Percentiles rank a stretch among this genome's conserved stretches.
Evolutionary conservation across 2,329 filamentous ascomycete genomes (phyloP).

Genomic region (Pseudocercospora eumusae): DNA sequence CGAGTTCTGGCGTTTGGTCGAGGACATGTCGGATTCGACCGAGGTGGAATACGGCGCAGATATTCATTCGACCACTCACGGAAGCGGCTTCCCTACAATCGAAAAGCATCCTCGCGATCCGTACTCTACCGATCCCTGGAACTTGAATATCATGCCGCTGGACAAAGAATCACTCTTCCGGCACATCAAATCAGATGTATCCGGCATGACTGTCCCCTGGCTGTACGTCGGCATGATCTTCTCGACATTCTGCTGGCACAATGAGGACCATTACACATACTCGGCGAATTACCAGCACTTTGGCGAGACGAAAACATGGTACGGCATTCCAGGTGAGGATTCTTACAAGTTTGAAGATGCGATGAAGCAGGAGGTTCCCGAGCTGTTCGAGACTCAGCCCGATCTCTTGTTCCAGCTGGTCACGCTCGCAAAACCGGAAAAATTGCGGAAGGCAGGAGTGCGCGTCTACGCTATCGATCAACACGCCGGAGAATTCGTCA

Average conservation of each 20-base stretch:
- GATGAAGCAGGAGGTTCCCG: constrained; percentile 92
- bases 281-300: constrained; percentile 99
- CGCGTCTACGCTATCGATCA: constrained; percentile 95
- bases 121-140: constrained; percentile 91
- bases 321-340: constrained; percentile 91
- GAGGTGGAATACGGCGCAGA: constrained; percentile 98
- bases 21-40: constrained; percentile 90
- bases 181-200: constrained; percentile 97
- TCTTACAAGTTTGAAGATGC: constrained; percentile 92
- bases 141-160: constrained; percentile 87
- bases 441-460: constrained; percentile 88
- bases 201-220: constrained; percentile 99
- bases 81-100: constrained; percentile 92
- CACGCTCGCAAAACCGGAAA: constrained; percentile 90
- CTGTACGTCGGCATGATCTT: constrained; percentile 99
- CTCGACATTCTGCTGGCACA: constrained; percentile 99
- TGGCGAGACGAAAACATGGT: constrained; percentile 98
- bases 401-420: constrained; percentile 96
- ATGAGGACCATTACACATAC: constrained; percentile 96
- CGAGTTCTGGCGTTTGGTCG: constrained; percentile 95
- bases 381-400: constrained; percentile 94
- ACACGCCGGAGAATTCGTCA: constrained; percentile 89
- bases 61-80: constrained; percentile 96
- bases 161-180: constrained; percentile 90
- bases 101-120: constrained; percentile 85